phyloP scores from a whole-genome alignment of 2,329 filamentous ascomycete genomes.

The Xylaria sp. region DNA sequence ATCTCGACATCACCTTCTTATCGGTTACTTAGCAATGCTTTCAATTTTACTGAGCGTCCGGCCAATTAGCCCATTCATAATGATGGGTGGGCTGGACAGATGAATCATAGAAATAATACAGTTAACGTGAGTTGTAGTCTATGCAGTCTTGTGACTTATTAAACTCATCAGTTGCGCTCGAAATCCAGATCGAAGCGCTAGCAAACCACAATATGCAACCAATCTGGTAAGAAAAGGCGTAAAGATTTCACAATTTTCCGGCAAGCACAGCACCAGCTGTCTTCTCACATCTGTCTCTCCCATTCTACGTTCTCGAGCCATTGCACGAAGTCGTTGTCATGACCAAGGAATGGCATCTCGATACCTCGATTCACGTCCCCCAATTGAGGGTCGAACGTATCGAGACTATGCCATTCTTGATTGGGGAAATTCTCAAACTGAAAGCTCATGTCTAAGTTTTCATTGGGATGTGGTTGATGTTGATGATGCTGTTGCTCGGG shows the following conservation, averaged over 20 bases:
- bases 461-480: slow-evolving; percentile 1
- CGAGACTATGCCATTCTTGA: slow-evolving; percentile 19
- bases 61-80: no score
- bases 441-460: slow-evolving; percentile 17
- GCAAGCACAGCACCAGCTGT: not conserved
- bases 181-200: not conserved
- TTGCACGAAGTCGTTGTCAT: slow-evolving; percentile 34
- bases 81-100: no score
- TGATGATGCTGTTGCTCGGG: slow-evolving; percentile 15
- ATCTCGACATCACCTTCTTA: not conserved
- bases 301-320: slow-evolving; percentile 34
- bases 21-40: not conserved
- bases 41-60: no score
- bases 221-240: no score
- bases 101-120: no score
- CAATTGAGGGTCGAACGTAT: slow-evolving; percentile 23
- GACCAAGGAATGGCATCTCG: slow-evolving; percentile 29
- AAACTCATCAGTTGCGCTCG: no score
- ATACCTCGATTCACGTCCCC: slow-evolving; percentile 27
- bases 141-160: no score
- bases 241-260: no score
- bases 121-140: no score
- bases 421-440: slow-evolving; percentile 16
- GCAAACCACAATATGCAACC: not conserved
- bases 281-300: slow-evolving; percentile 23